phyloP scores from a whole-genome alignment of 441 rosid species.

The Corymbia calophylla region DNA sequence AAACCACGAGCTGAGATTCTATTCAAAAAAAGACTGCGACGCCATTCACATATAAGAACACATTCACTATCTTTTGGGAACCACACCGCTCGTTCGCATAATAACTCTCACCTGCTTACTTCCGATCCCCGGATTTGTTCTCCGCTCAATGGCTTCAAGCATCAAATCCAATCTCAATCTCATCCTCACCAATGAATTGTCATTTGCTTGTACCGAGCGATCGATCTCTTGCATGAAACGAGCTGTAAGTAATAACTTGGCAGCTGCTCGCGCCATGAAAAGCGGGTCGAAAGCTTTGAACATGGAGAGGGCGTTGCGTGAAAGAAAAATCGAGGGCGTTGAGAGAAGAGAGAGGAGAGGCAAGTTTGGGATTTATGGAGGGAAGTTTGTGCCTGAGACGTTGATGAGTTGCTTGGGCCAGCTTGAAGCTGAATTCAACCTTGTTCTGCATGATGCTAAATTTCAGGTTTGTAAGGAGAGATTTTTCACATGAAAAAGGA shows the following conservation, averaged over 20 bases:
- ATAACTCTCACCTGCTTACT: neutral
- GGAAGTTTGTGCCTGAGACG: constrained; percentile 72
- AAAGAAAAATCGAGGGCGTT: neutral
- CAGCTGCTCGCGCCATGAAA: neutral
- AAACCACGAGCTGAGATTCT: neutral
- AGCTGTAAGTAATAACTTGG: neutral
- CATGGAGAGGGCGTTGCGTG: neutral
- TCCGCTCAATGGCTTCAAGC: neutral
- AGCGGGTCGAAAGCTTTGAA: neutral
- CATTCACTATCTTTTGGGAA: neutral
- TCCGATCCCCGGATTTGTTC: neutral
- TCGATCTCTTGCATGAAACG: neutral
- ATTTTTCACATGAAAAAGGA: too few relatives aligned
- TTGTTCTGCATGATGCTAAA: constrained; percentile 28
- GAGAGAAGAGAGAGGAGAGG: constrained; percentile 10
- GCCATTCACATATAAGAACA: neutral
- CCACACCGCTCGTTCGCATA: neutral
- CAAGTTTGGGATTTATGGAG: constrained; percentile 66
- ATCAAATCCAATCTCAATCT: neutral
- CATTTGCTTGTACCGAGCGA: neutral
- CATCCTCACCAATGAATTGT: neutral
- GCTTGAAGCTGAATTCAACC: constrained; percentile 56
- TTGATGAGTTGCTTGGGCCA: constrained; percentile 31
- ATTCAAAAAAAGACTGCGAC: neutral
- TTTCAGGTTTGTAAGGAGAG: constrained; percentile 50